These are phyloP conservation scores for Marvania coccoides DNA, from an alignment of 139 green algal species.

Conservation along the genomic window DNA sequence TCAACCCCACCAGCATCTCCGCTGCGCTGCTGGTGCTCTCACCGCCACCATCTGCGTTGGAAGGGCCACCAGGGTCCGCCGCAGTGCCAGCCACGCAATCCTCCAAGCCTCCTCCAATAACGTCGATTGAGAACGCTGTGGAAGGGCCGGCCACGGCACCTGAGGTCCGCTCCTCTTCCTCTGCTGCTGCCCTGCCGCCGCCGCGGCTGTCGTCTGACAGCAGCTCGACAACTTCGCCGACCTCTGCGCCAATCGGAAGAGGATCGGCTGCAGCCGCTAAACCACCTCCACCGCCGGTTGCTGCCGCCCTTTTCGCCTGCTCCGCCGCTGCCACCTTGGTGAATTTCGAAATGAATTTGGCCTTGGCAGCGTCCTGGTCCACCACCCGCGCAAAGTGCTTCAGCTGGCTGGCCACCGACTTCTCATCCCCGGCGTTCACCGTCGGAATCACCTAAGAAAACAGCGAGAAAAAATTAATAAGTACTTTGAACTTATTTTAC, in stretches of 20 bases:
- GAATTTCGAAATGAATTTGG: slow-evolving; percentile 39
- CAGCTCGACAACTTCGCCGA: neutral
- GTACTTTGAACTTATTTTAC: no score
- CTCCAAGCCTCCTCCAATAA: no score
- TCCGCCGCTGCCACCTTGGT: neutral
- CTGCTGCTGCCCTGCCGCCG: neutral
- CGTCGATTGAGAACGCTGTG: no score
- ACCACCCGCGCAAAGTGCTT: slow-evolving; percentile 55
- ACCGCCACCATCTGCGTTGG: no score
- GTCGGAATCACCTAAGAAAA: slow-evolving; percentile 71
- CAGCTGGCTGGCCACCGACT: slow-evolving; percentile 27
- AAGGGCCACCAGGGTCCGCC: no score
- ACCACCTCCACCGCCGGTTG: neutral
- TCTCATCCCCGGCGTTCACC: slow-evolving; percentile 50
- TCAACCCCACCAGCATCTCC: neutral
- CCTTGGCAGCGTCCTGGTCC: slow-evolving; percentile 59
- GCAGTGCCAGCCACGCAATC: no score
- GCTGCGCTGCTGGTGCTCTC: neutral
- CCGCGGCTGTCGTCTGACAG: neutral
- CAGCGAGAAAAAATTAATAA: no score
- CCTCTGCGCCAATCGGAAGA: neutral
- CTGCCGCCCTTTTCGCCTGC: no score
- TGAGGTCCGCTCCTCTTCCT: neutral
- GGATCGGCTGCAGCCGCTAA: neutral
- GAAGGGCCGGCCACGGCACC: no score